Conservation (phyloP, 1,139 yeast genomes). For the Wickerhamomyces sp. region DNA sequence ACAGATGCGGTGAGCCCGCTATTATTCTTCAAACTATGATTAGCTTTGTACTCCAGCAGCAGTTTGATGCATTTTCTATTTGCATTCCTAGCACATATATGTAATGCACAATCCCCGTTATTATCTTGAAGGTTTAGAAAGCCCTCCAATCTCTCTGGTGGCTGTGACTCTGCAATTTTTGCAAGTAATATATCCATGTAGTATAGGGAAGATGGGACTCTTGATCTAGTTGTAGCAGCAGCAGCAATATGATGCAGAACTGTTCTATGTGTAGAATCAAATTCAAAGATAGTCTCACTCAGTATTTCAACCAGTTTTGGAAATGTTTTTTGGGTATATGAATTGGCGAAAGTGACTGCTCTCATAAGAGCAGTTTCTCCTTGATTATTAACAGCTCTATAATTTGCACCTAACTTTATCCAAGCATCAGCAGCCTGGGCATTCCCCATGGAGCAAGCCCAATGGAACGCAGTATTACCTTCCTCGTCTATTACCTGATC, state of each 20-base stretch:
- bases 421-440: slow-evolving; percentile 68
- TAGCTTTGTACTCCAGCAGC: slow-evolving; percentile 67
- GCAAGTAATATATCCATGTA: slow-evolving; percentile 75
- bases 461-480: slow-evolving; percentile 91
- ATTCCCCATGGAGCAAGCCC: slow-evolving; percentile 95
- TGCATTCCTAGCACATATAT: slow-evolving; percentile 70
- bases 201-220: slow-evolving; percentile 72
- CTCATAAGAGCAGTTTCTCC: slow-evolving; percentile 89
- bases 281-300: slow-evolving; percentile 55
- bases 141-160: slow-evolving; percentile 41
- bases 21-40: slow-evolving; percentile 65
- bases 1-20: slow-evolving; percentile 75
- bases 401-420: slow-evolving; percentile 69
- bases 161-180: slow-evolving; percentile 58
- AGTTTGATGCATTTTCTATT: slow-evolving; percentile 74
- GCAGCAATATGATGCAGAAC: slow-evolving; percentile 80
- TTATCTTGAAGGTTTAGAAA: slow-evolving; percentile 74
- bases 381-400: slow-evolving; percentile 62
- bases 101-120: slow-evolving; percentile 86
- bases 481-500: slow-evolving; percentile 88
- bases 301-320: slow-evolving; percentile 68
- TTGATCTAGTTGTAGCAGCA: slow-evolving; percentile 50
- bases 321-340: slow-evolving; percentile 76
- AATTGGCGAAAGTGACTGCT: slow-evolving; percentile 79
- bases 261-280: slow-evolving; percentile 64